A percentile compares a stretch with the other conserved stretches of the same genome.
Conservation (phyloP, 805 yeast species). For the Cyberlindnera bimundalis region DNA sequence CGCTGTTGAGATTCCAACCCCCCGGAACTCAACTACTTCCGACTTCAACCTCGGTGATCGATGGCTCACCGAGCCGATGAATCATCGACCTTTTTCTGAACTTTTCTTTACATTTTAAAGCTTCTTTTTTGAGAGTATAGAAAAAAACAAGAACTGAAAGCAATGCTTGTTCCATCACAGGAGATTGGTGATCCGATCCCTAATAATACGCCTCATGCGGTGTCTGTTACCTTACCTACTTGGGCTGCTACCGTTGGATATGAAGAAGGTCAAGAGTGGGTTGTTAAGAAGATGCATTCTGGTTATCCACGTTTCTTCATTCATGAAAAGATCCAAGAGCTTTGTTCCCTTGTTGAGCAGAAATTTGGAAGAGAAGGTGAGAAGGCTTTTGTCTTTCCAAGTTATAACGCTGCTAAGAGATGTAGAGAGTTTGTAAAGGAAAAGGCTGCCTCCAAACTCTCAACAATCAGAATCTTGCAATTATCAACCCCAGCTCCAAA, state of each 20-base stretch:
- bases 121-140: not conserved
- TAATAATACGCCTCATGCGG: conserved; percentile 86
- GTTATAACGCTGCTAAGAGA: conserved; percentile 74
- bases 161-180: conserved; percentile 24
- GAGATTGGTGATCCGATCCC: conserved; percentile 83
- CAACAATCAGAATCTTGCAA: conserved; percentile 62
- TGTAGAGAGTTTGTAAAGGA: conserved; percentile 74
- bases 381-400: conserved; percentile 69
- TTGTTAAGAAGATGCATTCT: conserved; percentile 68
- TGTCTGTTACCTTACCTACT: conserved; percentile 90
- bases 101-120: not conserved
- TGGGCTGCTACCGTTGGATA: conserved; percentile 94
- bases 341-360: conserved; percentile 50
- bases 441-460: conserved; percentile 28
- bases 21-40: too few species aligned
- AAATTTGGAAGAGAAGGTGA: conserved; percentile 83
- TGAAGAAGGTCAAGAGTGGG: conserved; percentile 86
- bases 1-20: too few species aligned
- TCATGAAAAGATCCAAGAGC: conserved; percentile 57
- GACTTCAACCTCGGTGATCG: not conserved
- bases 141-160: not conserved
- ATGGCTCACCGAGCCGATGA: not conserved
- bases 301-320: conserved; percentile 90
- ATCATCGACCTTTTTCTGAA: not conserved
- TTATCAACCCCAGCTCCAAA: conserved; percentile 67